A percentile compares a stretch with the other conserved stretches of the same genome.
Conservation (phyloP, 73 alveolate species). For the Paramecium tetraurelia region DNA sequence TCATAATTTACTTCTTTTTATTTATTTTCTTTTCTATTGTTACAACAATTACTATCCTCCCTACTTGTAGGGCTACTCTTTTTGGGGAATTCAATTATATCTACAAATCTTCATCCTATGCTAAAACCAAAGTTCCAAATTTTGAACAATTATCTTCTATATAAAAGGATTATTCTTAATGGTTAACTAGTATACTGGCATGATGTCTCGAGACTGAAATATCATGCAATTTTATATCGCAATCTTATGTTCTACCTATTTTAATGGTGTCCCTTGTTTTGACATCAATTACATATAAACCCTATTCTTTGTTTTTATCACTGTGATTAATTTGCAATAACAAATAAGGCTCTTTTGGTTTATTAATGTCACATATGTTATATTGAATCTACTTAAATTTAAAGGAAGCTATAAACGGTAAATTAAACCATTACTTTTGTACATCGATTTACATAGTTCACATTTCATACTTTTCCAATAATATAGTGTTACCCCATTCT, state of each 20-base stretch:
- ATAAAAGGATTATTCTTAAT: slow-evolving; percentile 42
- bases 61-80: not conserved
- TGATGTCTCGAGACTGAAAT: slow-evolving; percentile 78
- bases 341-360: slow-evolving; percentile 40
- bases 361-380: slow-evolving; percentile 20
- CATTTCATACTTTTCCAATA: slow-evolving; percentile 61
- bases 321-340: slow-evolving; percentile 2
- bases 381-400: not conserved
- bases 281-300: slow-evolving; percentile 11
- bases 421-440: not conserved
- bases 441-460: slow-evolving; percentile 44
- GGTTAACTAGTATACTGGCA: slow-evolving; percentile 65
- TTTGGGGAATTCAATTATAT: not conserved
- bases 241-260: slow-evolving; percentile 76
- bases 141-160: slow-evolving; percentile 66
- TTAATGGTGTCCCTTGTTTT: not conserved
- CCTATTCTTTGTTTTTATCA: slow-evolving; percentile 34
- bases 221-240: slow-evolving; percentile 74
- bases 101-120: not conserved
- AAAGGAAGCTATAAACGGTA: not conserved
- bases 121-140: slow-evolving; percentile 67
- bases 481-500: slow-evolving; percentile 52
- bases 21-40: not conserved
- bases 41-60: not conserved
- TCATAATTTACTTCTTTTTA: not conserved